These are phyloP conservation scores for Aspergillus funiculosus DNA, from an alignment of 495 filamentous ascomycete genomes.

Conservation along the genomic window DNA sequence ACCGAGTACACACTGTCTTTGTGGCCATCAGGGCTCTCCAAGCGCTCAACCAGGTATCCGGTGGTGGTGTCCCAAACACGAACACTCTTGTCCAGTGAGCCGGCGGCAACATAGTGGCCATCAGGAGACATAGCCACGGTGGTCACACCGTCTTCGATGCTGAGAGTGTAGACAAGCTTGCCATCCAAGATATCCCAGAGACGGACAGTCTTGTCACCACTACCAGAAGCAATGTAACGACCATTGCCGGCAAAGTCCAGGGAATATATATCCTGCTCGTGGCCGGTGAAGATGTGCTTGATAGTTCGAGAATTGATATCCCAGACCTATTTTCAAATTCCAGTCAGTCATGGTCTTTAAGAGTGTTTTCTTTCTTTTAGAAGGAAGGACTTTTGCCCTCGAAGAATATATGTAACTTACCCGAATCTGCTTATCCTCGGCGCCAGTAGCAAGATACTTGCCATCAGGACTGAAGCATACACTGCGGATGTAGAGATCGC, in stretches of 20 bases:
- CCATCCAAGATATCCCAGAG: constrained; percentile 82
- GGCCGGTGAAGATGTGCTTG: constrained; percentile 74
- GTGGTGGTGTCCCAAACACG: constrained; percentile 79
- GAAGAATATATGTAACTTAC: constrained; percentile 46
- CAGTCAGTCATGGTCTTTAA: constrained; percentile 6
- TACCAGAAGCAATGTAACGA: constrained; percentile 81
- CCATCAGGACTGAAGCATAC: constrained; percentile 93
- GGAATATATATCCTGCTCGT: constrained; percentile 94
- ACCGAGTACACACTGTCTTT: constrained; percentile 92
- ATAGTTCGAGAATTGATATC: constrained; percentile 72
- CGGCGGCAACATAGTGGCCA: constrained; percentile 78
- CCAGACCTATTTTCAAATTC: constrained; percentile 61
- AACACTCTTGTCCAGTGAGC: constrained; percentile 85
- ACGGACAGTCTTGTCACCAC: constrained; percentile 80
- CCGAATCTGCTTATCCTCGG: constrained; percentile 86
- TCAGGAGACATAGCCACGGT: constrained; percentile 90
- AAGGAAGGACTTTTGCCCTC: not conserved
- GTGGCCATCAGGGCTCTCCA: constrained; percentile 82
- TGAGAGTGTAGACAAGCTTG: constrained; percentile 67
- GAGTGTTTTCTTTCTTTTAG: too few species aligned
- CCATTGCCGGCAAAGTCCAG: constrained; percentile 84
- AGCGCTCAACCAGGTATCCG: constrained; percentile 75
- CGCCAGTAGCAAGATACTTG: constrained; percentile 80
- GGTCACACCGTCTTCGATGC: constrained; percentile 85
- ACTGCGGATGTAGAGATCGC: constrained; percentile 84